Evolutionary conservation across 2,329 filamentous ascomycete genomes (phyloP).

Genomic region (Xylogone sp.): DNA sequence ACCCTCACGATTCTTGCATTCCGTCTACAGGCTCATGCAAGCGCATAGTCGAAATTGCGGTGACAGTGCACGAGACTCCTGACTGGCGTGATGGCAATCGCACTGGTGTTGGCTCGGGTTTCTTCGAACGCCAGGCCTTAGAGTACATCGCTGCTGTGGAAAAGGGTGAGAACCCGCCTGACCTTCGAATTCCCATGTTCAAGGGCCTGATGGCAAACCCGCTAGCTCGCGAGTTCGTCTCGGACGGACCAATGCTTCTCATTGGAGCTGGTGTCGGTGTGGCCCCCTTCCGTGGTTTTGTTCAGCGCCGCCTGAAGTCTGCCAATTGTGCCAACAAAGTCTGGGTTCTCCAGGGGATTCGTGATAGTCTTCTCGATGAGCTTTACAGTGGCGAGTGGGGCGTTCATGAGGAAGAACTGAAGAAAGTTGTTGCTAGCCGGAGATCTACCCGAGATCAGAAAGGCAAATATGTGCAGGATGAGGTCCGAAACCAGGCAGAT

Average conservation of each 20-base stretch:
- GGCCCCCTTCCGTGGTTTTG: constrained; percentile 95
- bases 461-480: constrained; percentile 92
- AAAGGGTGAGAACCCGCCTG: constrained; percentile 48
- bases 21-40: constrained; percentile 44
- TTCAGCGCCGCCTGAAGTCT: constrained; percentile 87
- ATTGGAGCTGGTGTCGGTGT: constrained; percentile 96
- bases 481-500: constrained; percentile 85
- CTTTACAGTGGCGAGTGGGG: constrained; percentile 97
- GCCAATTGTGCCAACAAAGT: constrained; percentile 98
- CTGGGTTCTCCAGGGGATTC: constrained; percentile 90
- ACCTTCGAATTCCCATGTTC: constrained; percentile 91
- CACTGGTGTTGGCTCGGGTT: constrained; percentile 87
- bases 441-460: constrained; percentile 49
- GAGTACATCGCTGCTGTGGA: constrained; percentile 66
- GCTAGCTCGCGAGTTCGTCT: constrained; percentile 83
- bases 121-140: constrained; percentile 81
- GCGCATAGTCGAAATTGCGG: constrained; percentile 90
- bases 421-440: constrained; percentile 74
- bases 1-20: constrained; percentile 65
- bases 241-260: constrained; percentile 94
- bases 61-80: constrained; percentile 83
- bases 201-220: constrained; percentile 97
- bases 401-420: constrained; percentile 82
- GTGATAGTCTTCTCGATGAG: constrained; percentile 93
- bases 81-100: constrained; percentile 65